Evolutionary conservation across 2,329 filamentous ascomycete species (phyloP), one percentile per base, ranked within the genome.

Genomic region (Tricladium varicosporioides): DNA sequence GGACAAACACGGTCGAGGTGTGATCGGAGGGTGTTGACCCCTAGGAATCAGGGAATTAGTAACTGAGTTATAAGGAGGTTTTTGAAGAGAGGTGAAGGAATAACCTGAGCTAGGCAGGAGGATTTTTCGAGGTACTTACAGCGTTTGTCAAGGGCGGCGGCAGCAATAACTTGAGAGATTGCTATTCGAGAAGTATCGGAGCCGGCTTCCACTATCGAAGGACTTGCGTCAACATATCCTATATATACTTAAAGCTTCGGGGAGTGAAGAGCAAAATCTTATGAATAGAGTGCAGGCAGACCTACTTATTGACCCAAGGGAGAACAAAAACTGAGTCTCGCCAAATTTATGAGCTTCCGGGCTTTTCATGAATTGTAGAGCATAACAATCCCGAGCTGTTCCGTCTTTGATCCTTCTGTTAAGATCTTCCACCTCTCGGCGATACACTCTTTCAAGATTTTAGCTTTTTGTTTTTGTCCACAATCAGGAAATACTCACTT

Each of bases 1-100:
- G 69, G 64, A 47, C 74, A 75, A 9, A 79, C 69, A 10, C 62
- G 58, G 59, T 80, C 77, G 7, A 80, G 63, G 56, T 79, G 74
- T 31, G 71, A 69, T 32, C 76, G 72, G 2, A 75, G 71, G 44
- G 67, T 69, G 13, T 53, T 42, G 27, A 63, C 58, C 50, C 22
- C 22, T 27, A 7, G 22, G 22, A 27, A 27, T 27, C 4, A 27
- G 22, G 22, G 22, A 27, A 27, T 27, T 27, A 27, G 22, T 7
- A 27, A 27, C 22, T 27, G 22, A 27, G 22, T 27, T 27, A 7
- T 3, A 7, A 27, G 22, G 22, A 27, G 7, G 4, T 27, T 27
- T 27, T 27, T n/a, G n/a, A 7, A 27, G 22, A 7, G 3, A 27
- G 22, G 7, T 27, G 22, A 27, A 4, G 22, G 22, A 27, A 27